A percentile compares a stretch with the other conserved stretches of the same genome.
These are phyloP conservation scores for Orbilia blumenaviensis DNA, from an alignment of 2,329 filamentous ascomycete species.

Conservation along the genomic window DNA sequence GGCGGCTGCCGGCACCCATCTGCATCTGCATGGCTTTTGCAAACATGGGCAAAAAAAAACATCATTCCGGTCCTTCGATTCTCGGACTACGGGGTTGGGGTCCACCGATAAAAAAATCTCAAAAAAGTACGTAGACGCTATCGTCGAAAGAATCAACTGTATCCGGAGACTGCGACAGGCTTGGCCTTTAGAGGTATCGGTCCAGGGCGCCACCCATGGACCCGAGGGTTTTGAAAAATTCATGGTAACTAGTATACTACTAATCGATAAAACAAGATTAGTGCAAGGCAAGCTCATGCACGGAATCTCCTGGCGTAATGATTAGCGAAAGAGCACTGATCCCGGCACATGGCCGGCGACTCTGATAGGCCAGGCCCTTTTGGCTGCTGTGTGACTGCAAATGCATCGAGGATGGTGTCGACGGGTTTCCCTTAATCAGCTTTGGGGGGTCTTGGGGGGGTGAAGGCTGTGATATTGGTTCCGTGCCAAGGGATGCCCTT, in stretches of 20 bases:
- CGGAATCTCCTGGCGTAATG: conserved; percentile 18
- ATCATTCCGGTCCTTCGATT: conserved; percentile 4
- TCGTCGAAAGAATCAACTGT: conserved; percentile 16
- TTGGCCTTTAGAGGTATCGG: conserved; percentile 13
- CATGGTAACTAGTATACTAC: too few species aligned
- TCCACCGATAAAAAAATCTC: not conserved
- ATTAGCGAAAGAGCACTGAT: conserved; percentile 33
- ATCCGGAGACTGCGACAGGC: conserved; percentile 5
- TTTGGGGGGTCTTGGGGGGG: too few species aligned
- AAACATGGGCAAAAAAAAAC: not conserved
- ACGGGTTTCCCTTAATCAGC: too few species aligned
- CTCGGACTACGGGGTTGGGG: conserved; percentile 12
- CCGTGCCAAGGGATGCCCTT: conserved; percentile 21
- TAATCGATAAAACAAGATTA: conserved; percentile 27
- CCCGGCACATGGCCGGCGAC: conserved; percentile 33
- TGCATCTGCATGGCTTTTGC: not conserved
- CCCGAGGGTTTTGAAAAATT: conserved; percentile 9
- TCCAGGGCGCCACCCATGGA: conserved; percentile 1
- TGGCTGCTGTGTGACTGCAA: conserved; percentile 3
- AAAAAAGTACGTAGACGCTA: conserved; percentile 1
- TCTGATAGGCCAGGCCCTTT: conserved; percentile 21
- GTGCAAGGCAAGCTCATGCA: conserved; percentile 18
- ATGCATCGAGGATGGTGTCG: conserved; percentile 33
- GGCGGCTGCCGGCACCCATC: not conserved
- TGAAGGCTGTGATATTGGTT: conserved; percentile 3